Percentiles rank a stretch among this genome's conserved stretches.
Conservation (phyloP, 352 stramenopile genomes). For the Pythium aphanidermatum region DNA sequence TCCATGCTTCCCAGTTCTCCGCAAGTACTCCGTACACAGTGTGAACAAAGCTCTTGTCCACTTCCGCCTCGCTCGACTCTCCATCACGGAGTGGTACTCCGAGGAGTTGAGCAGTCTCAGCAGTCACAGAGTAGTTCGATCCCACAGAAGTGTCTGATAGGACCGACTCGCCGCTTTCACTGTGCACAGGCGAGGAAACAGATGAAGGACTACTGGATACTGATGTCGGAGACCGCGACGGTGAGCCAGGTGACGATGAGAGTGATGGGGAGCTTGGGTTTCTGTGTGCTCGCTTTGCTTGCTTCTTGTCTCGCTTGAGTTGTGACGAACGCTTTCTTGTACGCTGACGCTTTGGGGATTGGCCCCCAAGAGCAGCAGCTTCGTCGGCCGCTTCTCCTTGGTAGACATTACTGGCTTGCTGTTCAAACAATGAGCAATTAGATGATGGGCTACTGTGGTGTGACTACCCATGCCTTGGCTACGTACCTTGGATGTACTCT, state of each 20-base stretch:
- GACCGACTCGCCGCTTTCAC: slow-evolving; percentile 51
- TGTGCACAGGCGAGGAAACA: slow-evolving; percentile 58
- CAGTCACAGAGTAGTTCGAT: slow-evolving; percentile 77
- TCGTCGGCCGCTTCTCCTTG: slow-evolving; percentile 82
- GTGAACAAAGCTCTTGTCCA: slow-evolving; percentile 53
- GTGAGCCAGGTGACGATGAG: slow-evolving; percentile 60
- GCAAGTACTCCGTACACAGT: slow-evolving; percentile 72
- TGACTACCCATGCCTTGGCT: not conserved
- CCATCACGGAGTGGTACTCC: slow-evolving; percentile 68
- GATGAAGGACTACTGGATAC: slow-evolving; percentile 38
- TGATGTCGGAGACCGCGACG: slow-evolving; percentile 56
- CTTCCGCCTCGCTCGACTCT: slow-evolving; percentile 40
- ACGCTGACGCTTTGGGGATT: slow-evolving; percentile 74
- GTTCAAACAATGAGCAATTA: slow-evolving; percentile 4
- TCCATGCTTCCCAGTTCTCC: slow-evolving; percentile 83
- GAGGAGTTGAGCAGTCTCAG: slow-evolving; percentile 69
- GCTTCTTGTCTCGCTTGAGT: slow-evolving; percentile 71
- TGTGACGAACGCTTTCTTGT: slow-evolving; percentile 83
- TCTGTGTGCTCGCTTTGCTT: slow-evolving; percentile 60
- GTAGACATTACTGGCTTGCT: slow-evolving; percentile 74
- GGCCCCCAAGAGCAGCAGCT: slow-evolving; percentile 63
- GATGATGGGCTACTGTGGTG: not conserved
- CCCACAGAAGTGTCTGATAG: slow-evolving; percentile 51
- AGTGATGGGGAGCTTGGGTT: slow-evolving; percentile 64
- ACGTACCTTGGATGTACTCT: slow-evolving; percentile 70